Percentiles rank a stretch among this genome's conserved stretches.
phyloP scores from a whole-genome alignment of 495 filamentous ascomycete genomes.

The Aspergillus ostianus region DNA sequence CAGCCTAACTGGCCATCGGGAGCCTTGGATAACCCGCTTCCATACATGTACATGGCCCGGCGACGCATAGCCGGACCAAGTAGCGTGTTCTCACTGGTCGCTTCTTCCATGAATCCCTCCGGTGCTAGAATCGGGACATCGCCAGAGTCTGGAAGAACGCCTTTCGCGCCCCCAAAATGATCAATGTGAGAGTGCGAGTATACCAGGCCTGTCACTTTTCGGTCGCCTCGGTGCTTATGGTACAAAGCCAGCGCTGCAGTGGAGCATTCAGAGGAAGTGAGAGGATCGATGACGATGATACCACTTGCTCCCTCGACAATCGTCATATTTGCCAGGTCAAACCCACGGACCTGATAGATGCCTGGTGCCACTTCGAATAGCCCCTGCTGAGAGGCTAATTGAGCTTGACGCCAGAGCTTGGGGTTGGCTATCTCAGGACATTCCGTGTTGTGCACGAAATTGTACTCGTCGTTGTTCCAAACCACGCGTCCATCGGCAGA shows the following conservation, averaged over 20 bases:
- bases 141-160: slow-evolving; percentile 12
- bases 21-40: slow-evolving; percentile 10
- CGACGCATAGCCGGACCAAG: slow-evolving; percentile 24
- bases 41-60: slow-evolving; percentile 28
- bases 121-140: slow-evolving; percentile 24
- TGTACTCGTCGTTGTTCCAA: slow-evolving; percentile 26
- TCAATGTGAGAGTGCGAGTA: slow-evolving; percentile 30
- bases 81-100: slow-evolving; percentile 23
- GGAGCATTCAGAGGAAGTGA: slow-evolving; percentile 21
- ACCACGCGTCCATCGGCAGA: slow-evolving; percentile 10
- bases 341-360: slow-evolving; percentile 27
- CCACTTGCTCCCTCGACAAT: slow-evolving; percentile 25
- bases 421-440: slow-evolving; percentile 23
- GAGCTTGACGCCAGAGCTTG: slow-evolving; percentile 26
- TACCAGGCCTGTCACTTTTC: slow-evolving; percentile 22
- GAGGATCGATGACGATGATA: slow-evolving; percentile 26
- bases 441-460: slow-evolving; percentile 17
- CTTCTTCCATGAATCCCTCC: slow-evolving; percentile 26
- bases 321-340: slow-evolving; percentile 29
- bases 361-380: slow-evolving; percentile 23
- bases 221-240: slow-evolving; percentile 15
- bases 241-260: slow-evolving; percentile 22
- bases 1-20: slow-evolving; percentile 22
- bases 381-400: slow-evolving; percentile 18
- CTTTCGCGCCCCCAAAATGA: slow-evolving; percentile 26